Conservation (phyloP, 768 basidiomycete species). For the Hypsizygus marmoreus region DNA sequence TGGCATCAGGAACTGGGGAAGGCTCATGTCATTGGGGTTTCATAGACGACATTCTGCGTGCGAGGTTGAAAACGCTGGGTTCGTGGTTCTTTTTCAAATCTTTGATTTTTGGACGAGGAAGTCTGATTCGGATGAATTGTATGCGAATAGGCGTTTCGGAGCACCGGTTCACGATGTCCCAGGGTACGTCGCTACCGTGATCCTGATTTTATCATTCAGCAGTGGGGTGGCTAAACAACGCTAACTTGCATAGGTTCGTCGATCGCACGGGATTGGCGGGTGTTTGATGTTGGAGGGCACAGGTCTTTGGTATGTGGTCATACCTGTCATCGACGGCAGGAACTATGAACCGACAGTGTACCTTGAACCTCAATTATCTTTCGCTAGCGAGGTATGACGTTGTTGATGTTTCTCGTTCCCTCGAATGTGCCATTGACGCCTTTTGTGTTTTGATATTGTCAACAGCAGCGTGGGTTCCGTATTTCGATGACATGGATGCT, state of each 20-base stretch:
- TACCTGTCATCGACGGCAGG: no score
- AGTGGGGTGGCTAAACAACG: not conserved
- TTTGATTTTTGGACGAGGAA: not conserved
- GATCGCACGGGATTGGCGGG: slow-evolving; percentile 41
- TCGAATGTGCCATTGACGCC: no score
- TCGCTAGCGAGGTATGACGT: slow-evolving; percentile 20
- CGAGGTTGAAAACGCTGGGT: slow-evolving; percentile 63
- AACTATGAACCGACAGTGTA: no score
- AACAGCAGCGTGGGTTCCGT: slow-evolving; percentile 57
- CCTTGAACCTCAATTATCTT: no score
- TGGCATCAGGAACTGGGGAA: not conserved
- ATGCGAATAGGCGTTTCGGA: slow-evolving; percentile 71
- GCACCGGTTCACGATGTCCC: slow-evolving; percentile 63
- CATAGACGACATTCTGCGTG: slow-evolving; percentile 71
- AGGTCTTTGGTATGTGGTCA: slow-evolving; percentile 58
- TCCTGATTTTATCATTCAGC: not conserved
- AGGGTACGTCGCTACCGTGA: slow-evolving; percentile 32
- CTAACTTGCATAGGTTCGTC: slow-evolving; percentile 18
- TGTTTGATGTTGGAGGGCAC: slow-evolving; percentile 63
- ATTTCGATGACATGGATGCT: slow-evolving; percentile 71
- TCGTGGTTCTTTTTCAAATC: slow-evolving; percentile 7
- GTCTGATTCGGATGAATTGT: slow-evolving; percentile 1
- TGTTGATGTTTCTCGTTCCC: slow-evolving; percentile 37
- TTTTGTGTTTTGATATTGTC: slow-evolving; percentile 6
- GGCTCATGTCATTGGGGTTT: not conserved